These are phyloP conservation scores for Pyrus betulifolia DNA, from an alignment of 306 rosid species.

Conservation along the genomic window DNA sequence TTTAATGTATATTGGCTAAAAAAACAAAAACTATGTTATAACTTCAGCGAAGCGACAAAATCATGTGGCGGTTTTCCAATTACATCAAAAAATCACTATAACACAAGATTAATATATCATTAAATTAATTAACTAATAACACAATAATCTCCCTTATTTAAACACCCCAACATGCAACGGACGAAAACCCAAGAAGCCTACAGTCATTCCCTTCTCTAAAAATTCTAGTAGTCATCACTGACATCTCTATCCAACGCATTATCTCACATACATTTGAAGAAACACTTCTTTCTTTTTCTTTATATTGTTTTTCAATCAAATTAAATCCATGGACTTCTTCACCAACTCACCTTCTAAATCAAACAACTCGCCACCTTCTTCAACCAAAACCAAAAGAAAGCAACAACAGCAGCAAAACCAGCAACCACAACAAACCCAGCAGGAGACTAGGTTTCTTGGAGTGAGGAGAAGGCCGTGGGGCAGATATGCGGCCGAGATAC, in stretches of 20 bases:
- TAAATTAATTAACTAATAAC: background rate
- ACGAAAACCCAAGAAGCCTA: slow-evolving; percentile 23
- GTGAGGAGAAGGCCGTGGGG: slow-evolving; percentile 58
- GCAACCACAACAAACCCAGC: slow-evolving; percentile 13
- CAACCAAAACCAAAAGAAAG: slow-evolving; percentile 27
- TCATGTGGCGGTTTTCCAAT: background rate
- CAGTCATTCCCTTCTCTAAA: slow-evolving; percentile 21
- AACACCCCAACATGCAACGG: slow-evolving; percentile 32
- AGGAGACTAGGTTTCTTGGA: slow-evolving; percentile 29
- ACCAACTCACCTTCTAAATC: slow-evolving; percentile 11
- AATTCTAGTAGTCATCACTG: background rate
- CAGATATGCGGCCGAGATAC: slow-evolving; percentile 45
- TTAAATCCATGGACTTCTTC: slow-evolving; percentile 18
- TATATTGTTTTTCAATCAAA: background rate
- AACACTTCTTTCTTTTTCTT: background rate
- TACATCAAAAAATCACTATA: background rate
- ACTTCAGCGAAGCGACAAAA: no score
- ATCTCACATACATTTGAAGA: background rate
- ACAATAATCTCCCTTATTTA: slow-evolving; percentile 26
- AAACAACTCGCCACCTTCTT: slow-evolving; percentile 13
- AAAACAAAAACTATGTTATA: background rate
- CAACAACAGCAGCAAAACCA: slow-evolving; percentile 11
- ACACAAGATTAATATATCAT: no score
- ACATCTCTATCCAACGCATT: background rate
- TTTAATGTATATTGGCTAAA: background rate